Conservation (phyloP, 2,329 filamentous ascomycete species). For the Cytospora leucostoma region DNA sequence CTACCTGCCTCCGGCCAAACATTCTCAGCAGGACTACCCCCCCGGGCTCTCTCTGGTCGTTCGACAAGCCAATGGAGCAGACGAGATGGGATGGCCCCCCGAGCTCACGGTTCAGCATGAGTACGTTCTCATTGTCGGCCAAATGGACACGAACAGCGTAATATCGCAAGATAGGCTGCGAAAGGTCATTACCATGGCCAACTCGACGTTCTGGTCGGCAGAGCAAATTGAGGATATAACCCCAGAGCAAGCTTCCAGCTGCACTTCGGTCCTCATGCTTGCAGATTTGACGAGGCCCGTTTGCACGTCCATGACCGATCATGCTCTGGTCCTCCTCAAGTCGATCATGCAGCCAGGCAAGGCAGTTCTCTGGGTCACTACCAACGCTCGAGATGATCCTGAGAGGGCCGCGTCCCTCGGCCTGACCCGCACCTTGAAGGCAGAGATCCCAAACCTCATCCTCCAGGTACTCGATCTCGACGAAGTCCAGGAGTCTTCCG, state of each 20-base stretch:
- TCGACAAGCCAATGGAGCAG: constrained; percentile 36
- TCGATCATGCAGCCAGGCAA: constrained; percentile 35
- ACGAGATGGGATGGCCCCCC: not conserved
- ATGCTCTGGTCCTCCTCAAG: constrained; percentile 33
- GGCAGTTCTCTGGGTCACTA: constrained; percentile 38
- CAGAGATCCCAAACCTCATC: constrained; percentile 36
- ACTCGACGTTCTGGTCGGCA: constrained; percentile 22
- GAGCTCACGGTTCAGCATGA: not conserved
- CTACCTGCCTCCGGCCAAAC: constrained; percentile 37
- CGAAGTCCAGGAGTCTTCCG: not conserved
- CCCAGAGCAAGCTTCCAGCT: constrained; percentile 28
- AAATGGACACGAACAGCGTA: not conserved
- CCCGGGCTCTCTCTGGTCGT: constrained; percentile 41
- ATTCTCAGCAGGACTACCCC: constrained; percentile 38
- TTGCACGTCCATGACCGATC: constrained; percentile 39
- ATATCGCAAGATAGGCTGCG: not conserved
- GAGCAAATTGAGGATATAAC: constrained; percentile 35
- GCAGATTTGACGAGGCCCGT: constrained; percentile 41
- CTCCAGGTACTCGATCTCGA: constrained; percentile 39
- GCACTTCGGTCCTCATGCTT: constrained; percentile 40
- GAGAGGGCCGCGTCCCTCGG: constrained; percentile 38
- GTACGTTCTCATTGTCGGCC: constrained; percentile 3
- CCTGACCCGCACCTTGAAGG: constrained; percentile 36
- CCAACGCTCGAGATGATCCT: constrained; percentile 30
- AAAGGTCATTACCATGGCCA: not conserved